phyloP scores from a whole-genome alignment of 108 stramenopile genomes.

The Nannochloropsis gaditana region DNA sequence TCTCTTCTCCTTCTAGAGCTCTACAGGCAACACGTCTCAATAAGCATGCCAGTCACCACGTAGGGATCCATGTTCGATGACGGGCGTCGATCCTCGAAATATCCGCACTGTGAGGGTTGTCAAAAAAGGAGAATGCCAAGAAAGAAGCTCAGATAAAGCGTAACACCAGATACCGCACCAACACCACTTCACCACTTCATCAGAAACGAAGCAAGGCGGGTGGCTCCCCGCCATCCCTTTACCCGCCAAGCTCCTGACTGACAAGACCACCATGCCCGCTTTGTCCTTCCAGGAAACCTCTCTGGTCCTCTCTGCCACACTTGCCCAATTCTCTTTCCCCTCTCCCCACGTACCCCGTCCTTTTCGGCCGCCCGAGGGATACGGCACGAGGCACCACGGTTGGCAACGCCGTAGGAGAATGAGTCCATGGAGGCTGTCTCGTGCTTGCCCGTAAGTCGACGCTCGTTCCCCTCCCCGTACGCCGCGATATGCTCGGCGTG shows the following conservation, averaged over 20 bases:
- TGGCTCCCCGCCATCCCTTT: too few relatives aligned
- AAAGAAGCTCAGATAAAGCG: background rate
- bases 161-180: too few relatives aligned
- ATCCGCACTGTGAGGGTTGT: slow-evolving; percentile 61
- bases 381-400: slow-evolving; percentile 89
- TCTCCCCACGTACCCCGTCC: slow-evolving; percentile 53
- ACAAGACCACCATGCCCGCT: too few relatives aligned
- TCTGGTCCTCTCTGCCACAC: too few relatives aligned
- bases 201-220: too few relatives aligned
- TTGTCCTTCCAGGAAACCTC: too few relatives aligned
- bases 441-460: slow-evolving; percentile 86
- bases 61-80: slow-evolving; percentile 96
- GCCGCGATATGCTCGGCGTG: slow-evolving; percentile 91
- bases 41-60: slow-evolving; percentile 90
- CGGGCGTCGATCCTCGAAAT: slow-evolving; percentile 97
- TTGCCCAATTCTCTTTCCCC: too few relatives aligned
- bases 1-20: background rate
- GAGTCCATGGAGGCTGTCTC: slow-evolving; percentile 87
- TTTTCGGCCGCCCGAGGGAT: slow-evolving; percentile 83
- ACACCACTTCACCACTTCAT: too few relatives aligned
- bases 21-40: slow-evolving; percentile 63
- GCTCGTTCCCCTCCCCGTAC: slow-evolving; percentile 96
- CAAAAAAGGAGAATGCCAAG: background rate
- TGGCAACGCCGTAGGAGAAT: slow-evolving; percentile 93
- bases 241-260: too few relatives aligned